Conservation (phyloP, 75 land plant genomes). For the Larix kaempferi region DNA sequence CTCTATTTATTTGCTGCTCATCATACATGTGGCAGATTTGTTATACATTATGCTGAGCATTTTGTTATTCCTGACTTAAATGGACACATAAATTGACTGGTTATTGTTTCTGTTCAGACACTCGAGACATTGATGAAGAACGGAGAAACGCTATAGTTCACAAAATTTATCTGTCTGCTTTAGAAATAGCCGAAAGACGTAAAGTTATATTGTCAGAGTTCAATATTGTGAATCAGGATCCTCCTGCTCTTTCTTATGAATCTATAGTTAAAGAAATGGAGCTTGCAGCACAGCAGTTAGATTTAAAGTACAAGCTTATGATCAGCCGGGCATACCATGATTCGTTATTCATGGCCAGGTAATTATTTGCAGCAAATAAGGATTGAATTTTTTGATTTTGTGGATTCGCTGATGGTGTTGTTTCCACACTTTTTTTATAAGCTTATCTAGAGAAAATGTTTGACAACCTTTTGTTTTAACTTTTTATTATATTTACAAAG, state of each 20-base stretch:
- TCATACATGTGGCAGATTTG: not conserved
- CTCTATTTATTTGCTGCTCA: not conserved
- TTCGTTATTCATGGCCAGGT: conserved; percentile 98
- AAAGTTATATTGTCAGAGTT: conserved; percentile 60
- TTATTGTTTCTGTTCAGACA: conserved; percentile 40
- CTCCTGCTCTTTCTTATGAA: conserved; percentile 73
- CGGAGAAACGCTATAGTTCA: conserved; percentile 72
- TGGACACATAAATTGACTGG: not conserved
- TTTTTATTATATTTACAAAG: not conserved
- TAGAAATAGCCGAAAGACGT: conserved; percentile 62
- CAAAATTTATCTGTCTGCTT: conserved; percentile 69
- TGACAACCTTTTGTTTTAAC: not conserved
- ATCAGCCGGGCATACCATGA: conserved; percentile 98
- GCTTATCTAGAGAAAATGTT: not conserved
- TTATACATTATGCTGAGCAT: not conserved
- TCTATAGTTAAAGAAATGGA: conserved; percentile 54
- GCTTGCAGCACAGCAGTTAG: conserved; percentile 61
- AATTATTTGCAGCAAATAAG: not conserved
- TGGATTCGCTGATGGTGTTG: not conserved
- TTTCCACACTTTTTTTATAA: not conserved
- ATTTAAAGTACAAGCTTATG: conserved; percentile 68
- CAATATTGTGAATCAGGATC: conserved; percentile 85
- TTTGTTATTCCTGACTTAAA: conserved; percentile 1
- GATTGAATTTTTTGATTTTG: not conserved
- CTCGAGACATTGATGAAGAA: conserved; percentile 85